Base-by-base conservation (phyloP, 768 basidiomycete genomes). In the Panus rudis region DNA sequence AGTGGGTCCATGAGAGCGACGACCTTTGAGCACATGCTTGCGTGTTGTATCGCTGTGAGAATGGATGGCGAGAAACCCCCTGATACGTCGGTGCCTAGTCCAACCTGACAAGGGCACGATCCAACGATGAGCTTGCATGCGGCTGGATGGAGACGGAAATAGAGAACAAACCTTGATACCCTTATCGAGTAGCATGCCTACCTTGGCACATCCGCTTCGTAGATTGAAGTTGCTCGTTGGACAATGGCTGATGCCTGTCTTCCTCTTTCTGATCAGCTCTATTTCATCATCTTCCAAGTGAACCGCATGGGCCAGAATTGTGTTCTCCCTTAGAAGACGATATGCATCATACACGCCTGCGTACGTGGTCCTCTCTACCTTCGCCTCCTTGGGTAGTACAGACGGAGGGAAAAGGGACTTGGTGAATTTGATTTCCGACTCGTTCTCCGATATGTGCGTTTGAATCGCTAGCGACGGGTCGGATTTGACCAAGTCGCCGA, bases 201-300 rank as follows among this genome's bases (percentile, higher is more conserved):
- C 76, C 14, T 75, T 77, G 2, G 92, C 84, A 22, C 89, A 71
- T 1, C 94, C 94, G 50, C 89, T 92, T 26, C 80, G 74, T 39
- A 98, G 59, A 64, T 94, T 87, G 61, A 94, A 87, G 61, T 97
- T 98, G 55, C 89, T 93, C 21, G 84, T 84, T 16, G 94, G 92
- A 58, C 94, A 97, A 63, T 97, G 94, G 51, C 86, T 85, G 38
- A 98, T 70, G 8, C 92, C 92, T 1, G 85, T 80, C 6, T 70
- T 66, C 39, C 71, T 69, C 51, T 68, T 47, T 50, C 76, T 76
- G 50, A 97, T 78, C 19, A 94, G 64, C 27, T 74, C 68, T 46
- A 92, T 66, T 63, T 97, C 94, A 4, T 71, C 68, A 14, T 79
- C 73, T 19, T 75, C 75, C 23, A 98, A 68, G 62, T 88, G 84